A percentile compares a stretch with the other conserved stretches of the same genome.
Conservation (phyloP, 2,329 filamentous ascomycete species). For the Falciphora oryzae region DNA sequence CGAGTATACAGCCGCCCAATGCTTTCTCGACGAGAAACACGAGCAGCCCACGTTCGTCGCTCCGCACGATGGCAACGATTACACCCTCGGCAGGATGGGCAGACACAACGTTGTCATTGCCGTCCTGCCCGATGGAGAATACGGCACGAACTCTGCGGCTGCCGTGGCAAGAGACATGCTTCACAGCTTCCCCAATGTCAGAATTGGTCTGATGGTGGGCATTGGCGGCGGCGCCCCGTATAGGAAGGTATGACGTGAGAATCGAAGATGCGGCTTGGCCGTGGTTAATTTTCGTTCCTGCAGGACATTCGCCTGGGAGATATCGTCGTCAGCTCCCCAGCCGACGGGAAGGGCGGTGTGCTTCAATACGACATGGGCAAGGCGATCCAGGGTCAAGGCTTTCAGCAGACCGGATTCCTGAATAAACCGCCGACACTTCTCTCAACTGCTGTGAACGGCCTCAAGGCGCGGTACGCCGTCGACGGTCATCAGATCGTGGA, state of each 20-base stretch:
- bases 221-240: conserved; percentile 31
- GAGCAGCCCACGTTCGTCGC: neutral
- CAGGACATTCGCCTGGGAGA: too few relatives aligned
- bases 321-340: too few relatives aligned
- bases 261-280: too few relatives aligned
- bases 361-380: too few relatives aligned
- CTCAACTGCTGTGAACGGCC: neutral
- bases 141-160: conserved; percentile 22
- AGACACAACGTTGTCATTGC: conserved; percentile 31
- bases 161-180: conserved; percentile 24
- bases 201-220: conserved; percentile 27
- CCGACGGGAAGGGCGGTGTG: too few relatives aligned
- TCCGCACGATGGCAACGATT: conserved; percentile 24
- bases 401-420: neutral
- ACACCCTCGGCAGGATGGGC: conserved; percentile 26
- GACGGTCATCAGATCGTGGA: too few relatives aligned
- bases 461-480: neutral
- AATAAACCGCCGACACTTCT: neutral
- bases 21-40: neutral
- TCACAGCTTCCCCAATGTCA: conserved; percentile 24
- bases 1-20: neutral
- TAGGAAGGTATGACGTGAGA: too few relatives aligned
- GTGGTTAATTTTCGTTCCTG: too few relatives aligned
- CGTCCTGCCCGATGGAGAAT: conserved; percentile 20
- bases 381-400: too few relatives aligned